A percentile compares a stretch with the other conserved stretches of the same genome.
Conservation (phyloP, 1,284 basidiomycete genomes). For the Tilletia walkeri region DNA sequence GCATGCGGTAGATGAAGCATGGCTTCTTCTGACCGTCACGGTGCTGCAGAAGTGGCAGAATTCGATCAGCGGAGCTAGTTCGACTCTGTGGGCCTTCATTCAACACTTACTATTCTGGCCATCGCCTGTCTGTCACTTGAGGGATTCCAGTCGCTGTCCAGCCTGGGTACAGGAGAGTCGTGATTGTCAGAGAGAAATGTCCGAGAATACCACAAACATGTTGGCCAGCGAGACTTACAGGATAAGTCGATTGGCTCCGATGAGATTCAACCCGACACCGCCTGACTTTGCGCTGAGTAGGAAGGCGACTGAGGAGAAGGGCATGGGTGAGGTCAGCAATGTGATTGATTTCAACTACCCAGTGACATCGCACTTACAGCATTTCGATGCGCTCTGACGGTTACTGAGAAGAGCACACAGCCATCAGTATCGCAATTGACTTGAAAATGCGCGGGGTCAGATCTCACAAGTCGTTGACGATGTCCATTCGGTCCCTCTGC, state of each 20-base stretch:
- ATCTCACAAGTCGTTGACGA: constrained; percentile 40
- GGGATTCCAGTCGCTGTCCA: constrained; percentile 95
- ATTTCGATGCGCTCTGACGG: constrained; percentile 11
- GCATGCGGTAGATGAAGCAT: constrained; percentile 82
- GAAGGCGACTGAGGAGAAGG: constrained; percentile 68
- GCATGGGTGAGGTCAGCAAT: background rate
- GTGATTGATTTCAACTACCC: background rate
- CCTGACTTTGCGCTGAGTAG: constrained; percentile 94
- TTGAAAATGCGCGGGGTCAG: background rate
- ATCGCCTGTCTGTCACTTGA: constrained; percentile 84
- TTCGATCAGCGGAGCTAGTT: too few relatives aligned
- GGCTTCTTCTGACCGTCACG: constrained; percentile 85
- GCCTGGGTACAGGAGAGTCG: constrained; percentile 40
- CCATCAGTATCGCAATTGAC: too few relatives aligned
- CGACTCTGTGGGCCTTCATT: constrained; percentile 65
- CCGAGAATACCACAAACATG: background rate
- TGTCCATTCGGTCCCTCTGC: constrained; percentile 38
- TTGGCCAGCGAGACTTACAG: constrained; percentile 24
- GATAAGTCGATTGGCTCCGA: constrained; percentile 92
- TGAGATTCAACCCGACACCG: constrained; percentile 96
- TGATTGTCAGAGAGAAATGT: background rate
- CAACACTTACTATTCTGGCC: constrained; percentile 71
- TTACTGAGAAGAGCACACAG: constrained; percentile 3
- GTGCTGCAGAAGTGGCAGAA: constrained; percentile 13
- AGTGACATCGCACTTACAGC: constrained; percentile 12